Percentiles rank a stretch among this genome's conserved stretches.
phyloP scores from a whole-genome alignment of 2,329 filamentous ascomycete genomes.

The Beauveria sp. region DNA sequence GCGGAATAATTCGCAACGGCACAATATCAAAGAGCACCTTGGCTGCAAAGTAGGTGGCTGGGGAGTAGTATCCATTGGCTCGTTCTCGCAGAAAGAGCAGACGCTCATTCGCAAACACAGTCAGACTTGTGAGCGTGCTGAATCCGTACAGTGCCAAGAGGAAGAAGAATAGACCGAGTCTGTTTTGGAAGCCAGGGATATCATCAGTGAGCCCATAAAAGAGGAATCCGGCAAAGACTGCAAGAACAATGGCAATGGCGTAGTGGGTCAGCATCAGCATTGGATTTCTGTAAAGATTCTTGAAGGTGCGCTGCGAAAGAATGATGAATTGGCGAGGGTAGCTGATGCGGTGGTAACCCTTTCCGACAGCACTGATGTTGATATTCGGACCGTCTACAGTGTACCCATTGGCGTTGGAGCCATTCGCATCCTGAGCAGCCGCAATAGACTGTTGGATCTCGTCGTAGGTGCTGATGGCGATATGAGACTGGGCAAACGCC shows the following conservation, averaged over 20 bases:
- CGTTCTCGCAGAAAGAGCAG: slow-evolving; percentile 87
- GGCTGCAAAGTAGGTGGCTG: slow-evolving; percentile 85
- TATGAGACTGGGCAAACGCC: slow-evolving; percentile 69
- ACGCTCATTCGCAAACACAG: slow-evolving; percentile 85
- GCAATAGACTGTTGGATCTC: slow-evolving; percentile 68
- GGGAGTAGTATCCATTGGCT: slow-evolving; percentile 93
- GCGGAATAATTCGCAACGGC: slow-evolving; percentile 86
- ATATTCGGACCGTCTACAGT: slow-evolving; percentile 39
- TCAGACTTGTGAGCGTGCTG: slow-evolving; percentile 88
- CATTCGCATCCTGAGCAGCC: slow-evolving; percentile 60
- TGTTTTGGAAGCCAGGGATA: slow-evolving; percentile 95
- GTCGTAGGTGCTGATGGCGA: slow-evolving; percentile 64
- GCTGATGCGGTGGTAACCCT: slow-evolving; percentile 75
- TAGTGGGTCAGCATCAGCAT: slow-evolving; percentile 99
- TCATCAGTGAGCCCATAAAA: slow-evolving; percentile 96
- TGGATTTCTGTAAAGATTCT: slow-evolving; percentile 93
- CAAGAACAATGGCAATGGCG: slow-evolving; percentile 89
- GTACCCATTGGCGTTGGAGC: slow-evolving; percentile 47
- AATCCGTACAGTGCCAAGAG: slow-evolving; percentile 92
- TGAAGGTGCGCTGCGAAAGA: slow-evolving; percentile 86
- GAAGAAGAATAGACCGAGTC: slow-evolving; percentile 96
- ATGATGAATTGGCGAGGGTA: slow-evolving; percentile 79
- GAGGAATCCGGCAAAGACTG: slow-evolving; percentile 87
- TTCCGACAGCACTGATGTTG: slow-evolving; percentile 55
- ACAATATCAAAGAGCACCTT: slow-evolving; percentile 99